Evolutionary conservation across 106 monocot species (phyloP).

Genomic region (Apostasia ramifera): DNA sequence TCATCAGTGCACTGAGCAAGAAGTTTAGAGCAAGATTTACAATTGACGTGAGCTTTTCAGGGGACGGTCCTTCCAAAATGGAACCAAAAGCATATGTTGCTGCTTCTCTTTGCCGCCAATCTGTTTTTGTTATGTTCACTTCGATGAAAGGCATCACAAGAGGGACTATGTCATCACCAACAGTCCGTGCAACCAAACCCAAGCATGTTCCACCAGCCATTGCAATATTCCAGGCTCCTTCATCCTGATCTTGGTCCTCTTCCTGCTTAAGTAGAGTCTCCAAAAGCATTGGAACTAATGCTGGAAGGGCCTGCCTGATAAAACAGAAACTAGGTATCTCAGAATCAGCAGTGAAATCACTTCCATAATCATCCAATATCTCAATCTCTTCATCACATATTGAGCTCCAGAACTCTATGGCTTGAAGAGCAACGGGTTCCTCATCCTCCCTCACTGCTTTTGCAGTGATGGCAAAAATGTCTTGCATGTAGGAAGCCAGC

Average conservation of each 20-base stretch:
- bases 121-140: constrained; percentile 15
- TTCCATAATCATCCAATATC: constrained; percentile 14
- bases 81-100: constrained; percentile 28
- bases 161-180: constrained; percentile 16
- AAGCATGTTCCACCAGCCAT: constrained; percentile 29
- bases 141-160: constrained; percentile 28
- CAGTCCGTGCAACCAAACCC: constrained; percentile 19
- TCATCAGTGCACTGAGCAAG: constrained; percentile 18
- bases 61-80: constrained; percentile 24
- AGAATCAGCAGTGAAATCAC: constrained; percentile 4
- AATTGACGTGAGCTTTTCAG: constrained; percentile 15
- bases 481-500: constrained; percentile 18
- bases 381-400: constrained; percentile 29
- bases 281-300: constrained; percentile 19
- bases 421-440: constrained; percentile 24
- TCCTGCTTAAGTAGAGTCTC: constrained; percentile 24
- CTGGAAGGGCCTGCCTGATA: constrained; percentile 16
- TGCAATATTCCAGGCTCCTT: constrained; percentile 19
- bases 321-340: constrained; percentile 5
- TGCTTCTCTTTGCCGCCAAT: constrained; percentile 22
- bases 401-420: constrained; percentile 28
- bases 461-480: constrained; percentile 16
- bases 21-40: constrained; percentile 18
- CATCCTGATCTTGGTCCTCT: constrained; percentile 29
- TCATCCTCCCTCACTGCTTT: constrained; percentile 25